Evolutionary conservation across 169 alveolate genomes (phyloP).

Genomic region (Cryptosporidium muris): DNA sequence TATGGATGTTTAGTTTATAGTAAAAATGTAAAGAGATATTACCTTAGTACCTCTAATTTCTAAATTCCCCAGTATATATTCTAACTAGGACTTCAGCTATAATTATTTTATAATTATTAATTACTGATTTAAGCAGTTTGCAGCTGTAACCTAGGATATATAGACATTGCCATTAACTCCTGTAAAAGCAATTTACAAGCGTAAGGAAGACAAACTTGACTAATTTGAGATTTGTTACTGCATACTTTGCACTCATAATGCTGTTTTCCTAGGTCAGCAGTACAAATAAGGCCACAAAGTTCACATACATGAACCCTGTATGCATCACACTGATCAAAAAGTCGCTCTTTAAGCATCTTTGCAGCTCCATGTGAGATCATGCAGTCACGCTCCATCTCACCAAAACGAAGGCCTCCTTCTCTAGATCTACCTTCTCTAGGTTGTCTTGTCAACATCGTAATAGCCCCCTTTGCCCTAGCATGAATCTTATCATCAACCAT

Average conservation of each 20-base stretch:
- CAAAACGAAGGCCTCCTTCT: constrained; percentile 98
- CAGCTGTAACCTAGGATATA: constrained; percentile 93
- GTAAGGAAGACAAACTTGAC: constrained; percentile 96
- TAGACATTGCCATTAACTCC: constrained; percentile 98
- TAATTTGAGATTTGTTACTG: constrained; percentile 87
- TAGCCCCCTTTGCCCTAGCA: constrained; percentile 99
- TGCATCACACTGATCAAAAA: constrained; percentile 98
- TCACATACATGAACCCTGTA: constrained; percentile 98
- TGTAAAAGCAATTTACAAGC: constrained; percentile 97
- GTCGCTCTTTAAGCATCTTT: constrained; percentile 97
- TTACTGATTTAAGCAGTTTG: constrained; percentile 63
- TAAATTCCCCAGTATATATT: too few relatives aligned
- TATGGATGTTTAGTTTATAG: too few relatives aligned
- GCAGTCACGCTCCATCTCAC: constrained; percentile 99
- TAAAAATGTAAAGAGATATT: too few relatives aligned
- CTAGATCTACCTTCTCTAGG: constrained; percentile 99
- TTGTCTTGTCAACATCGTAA: constrained; percentile 97
- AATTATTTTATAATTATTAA: not conserved
- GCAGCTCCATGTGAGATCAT: constrained; percentile 99
- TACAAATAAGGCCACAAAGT: constrained; percentile 93
- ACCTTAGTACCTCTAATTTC: too few relatives aligned
- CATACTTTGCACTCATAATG: constrained; percentile 92
- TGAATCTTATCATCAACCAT: constrained; percentile 99
- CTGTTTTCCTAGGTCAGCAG: constrained; percentile 92
- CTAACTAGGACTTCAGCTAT: not conserved